Conservation (phyloP, 306 rosid species). For the Purshia tridentata region DNA sequence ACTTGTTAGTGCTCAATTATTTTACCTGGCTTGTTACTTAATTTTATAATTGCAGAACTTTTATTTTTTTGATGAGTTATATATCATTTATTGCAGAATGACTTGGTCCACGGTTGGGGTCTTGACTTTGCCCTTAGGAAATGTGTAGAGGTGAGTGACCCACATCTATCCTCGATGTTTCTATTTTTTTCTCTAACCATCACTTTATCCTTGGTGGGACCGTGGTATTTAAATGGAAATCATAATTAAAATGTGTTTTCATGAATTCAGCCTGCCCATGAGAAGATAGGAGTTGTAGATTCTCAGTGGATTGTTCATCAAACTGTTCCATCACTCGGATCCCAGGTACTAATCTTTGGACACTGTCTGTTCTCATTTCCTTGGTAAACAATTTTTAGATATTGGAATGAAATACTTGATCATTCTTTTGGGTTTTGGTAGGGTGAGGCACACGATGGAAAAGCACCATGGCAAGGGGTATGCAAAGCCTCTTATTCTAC, state of each 20-base stretch:
- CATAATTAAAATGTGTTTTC: slow-evolving; percentile 14
- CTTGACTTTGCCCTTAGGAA: slow-evolving; percentile 92
- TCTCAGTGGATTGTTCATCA: slow-evolving; percentile 97
- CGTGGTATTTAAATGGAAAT: slow-evolving; percentile 7
- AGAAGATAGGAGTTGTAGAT: slow-evolving; percentile 97
- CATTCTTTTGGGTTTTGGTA: slow-evolving; percentile 9
- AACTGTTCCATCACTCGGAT: slow-evolving; percentile 87
- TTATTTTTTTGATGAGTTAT: background rate
- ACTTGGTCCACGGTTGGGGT: slow-evolving; percentile 98
- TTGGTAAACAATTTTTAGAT: background rate
- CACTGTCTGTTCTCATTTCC: background rate
- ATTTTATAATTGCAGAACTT: background rate
- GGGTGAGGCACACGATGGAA: slow-evolving; percentile 82
- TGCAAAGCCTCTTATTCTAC: slow-evolving; percentile 15
- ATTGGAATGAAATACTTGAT: background rate
- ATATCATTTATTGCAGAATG: slow-evolving; percentile 58
- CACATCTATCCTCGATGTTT: slow-evolving; percentile 7
- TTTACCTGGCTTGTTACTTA: slow-evolving; percentile 9
- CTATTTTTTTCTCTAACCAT: slow-evolving; percentile 5
- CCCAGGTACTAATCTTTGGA: slow-evolving; percentile 51
- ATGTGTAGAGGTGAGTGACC: slow-evolving; percentile 78
- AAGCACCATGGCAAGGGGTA: slow-evolving; percentile 91
- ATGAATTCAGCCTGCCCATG: slow-evolving; percentile 83
- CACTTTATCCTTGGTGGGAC: background rate
- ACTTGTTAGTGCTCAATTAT: slow-evolving; percentile 7